Evolutionary conservation across 2,329 filamentous ascomycete genomes (phyloP).

Genomic region (Hirsutella thompsonii): DNA sequence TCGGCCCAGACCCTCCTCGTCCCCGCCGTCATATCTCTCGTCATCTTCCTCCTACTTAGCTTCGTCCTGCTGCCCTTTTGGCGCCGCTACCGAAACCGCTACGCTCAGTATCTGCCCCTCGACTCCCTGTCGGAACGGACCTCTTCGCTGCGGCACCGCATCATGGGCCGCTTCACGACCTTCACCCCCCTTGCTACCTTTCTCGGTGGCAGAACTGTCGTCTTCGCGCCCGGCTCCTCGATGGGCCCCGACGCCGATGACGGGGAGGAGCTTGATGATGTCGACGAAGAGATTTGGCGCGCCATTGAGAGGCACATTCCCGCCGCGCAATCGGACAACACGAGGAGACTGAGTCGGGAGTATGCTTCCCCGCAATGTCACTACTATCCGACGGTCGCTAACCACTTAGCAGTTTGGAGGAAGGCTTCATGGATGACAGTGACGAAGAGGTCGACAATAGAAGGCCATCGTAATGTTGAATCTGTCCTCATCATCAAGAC

Average conservation of each 20-base stretch:
- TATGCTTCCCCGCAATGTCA: slow-evolving; percentile 20
- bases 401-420: slow-evolving; percentile 9
- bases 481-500: too few species aligned
- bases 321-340: slow-evolving; percentile 30
- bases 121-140: slow-evolving; percentile 48
- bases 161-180: slow-evolving; percentile 19
- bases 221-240: slow-evolving; percentile 16
- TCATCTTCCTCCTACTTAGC: slow-evolving; percentile 52
- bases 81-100: slow-evolving; percentile 56
- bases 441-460: slow-evolving; percentile 23
- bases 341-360: slow-evolving; percentile 62
- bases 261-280: slow-evolving; percentile 55
- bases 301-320: slow-evolving; percentile 22
- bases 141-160: slow-evolving; percentile 36
- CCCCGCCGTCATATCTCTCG: slow-evolving; percentile 57
- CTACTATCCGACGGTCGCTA: slow-evolving; percentile 5
- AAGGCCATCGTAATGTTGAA: background rate
- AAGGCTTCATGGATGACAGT: slow-evolving; percentile 31
- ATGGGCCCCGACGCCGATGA: slow-evolving; percentile 34
- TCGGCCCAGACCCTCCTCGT: slow-evolving; percentile 50
- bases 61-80: slow-evolving; percentile 56
- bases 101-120: slow-evolving; percentile 62
- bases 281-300: slow-evolving; percentile 35
- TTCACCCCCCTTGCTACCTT: slow-evolving; percentile 30
- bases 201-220: slow-evolving; percentile 30